phyloP scores from a whole-genome alignment of 2,329 filamentous ascomycete species.

The Sclerotinia borealis region DNA sequence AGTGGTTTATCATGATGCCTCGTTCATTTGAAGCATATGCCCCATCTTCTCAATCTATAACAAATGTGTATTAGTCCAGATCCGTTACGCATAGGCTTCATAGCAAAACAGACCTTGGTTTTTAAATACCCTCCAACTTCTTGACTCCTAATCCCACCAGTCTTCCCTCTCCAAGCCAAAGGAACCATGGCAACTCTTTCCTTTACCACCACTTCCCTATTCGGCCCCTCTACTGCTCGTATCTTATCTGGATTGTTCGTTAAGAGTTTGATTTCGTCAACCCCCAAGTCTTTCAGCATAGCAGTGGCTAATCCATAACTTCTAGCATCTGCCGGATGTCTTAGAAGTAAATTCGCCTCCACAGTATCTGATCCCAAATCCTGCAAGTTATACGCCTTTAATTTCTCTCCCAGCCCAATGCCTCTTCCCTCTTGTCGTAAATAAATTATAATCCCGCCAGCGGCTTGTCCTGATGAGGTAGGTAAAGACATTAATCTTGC shows the following conservation, averaged over 20 bases:
- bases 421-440: slow-evolving; percentile 92
- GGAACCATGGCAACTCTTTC: slow-evolving; percentile 96
- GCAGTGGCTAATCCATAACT: slow-evolving; percentile 96
- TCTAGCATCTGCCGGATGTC: slow-evolving; percentile 89
- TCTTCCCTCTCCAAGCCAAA: slow-evolving; percentile 75
- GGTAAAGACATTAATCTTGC: slow-evolving; percentile 84
- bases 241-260: slow-evolving; percentile 99
- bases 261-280: slow-evolving; percentile 70
- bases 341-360: slow-evolving; percentile 83
- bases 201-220: slow-evolving; percentile 77
- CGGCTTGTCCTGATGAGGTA: slow-evolving; percentile 36
- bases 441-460: slow-evolving; percentile 88
- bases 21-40: slow-evolving; percentile 60
- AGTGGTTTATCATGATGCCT: slow-evolving; percentile 16
- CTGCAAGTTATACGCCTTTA: slow-evolving; percentile 97
- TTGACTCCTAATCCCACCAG: slow-evolving; percentile 73
- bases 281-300: slow-evolving; percentile 81
- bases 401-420: slow-evolving; percentile 88
- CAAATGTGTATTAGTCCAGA: slow-evolving; percentile 4
- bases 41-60: slow-evolving; percentile 79
- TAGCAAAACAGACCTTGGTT: slow-evolving; percentile 68
- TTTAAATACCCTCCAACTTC: slow-evolving; percentile 92
- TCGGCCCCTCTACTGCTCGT: slow-evolving; percentile 84
- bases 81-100: neutral
- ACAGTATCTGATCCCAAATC: slow-evolving; percentile 97